phyloP scores from a whole-genome alignment of 2,329 filamentous ascomycete species.

The Fusarium verticillioides region DNA sequence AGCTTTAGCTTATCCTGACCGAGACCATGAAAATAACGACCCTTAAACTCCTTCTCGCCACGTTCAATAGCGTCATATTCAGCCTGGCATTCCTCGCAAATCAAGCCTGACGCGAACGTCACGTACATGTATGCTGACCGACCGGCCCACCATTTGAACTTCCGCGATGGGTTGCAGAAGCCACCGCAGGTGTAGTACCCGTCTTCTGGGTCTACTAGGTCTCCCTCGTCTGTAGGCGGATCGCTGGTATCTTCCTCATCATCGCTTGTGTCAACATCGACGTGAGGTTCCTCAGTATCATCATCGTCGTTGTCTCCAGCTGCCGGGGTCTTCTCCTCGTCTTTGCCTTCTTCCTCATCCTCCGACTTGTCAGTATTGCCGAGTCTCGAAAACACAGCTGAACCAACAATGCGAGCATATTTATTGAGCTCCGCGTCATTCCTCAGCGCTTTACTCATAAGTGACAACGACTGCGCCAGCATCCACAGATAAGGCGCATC shows the following conservation, averaged over 20 bases:
- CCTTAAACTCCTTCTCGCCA: neutral
- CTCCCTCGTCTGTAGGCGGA: neutral
- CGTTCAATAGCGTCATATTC: neutral
- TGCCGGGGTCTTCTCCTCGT: neutral
- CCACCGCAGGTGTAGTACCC: neutral
- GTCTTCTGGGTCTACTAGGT: neutral
- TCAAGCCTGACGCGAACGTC: neutral
- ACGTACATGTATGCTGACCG: neutral
- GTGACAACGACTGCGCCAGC: neutral
- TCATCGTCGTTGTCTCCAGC: rapidly evolving
- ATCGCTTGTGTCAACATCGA: neutral
- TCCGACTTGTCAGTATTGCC: neutral
- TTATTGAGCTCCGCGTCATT: neutral
- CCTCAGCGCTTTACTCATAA: neutral
- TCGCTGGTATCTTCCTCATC: neutral
- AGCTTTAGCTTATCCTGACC: neutral
- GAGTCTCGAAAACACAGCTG: neutral
- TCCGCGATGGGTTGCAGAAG: neutral
- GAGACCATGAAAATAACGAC: neutral
- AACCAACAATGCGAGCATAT: neutral
- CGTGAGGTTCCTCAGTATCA: rapidly evolving
- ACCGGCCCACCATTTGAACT: neutral
- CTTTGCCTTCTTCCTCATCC: neutral
- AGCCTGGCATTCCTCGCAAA: slow-evolving; percentile 1
- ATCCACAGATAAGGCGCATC: neutral